Evolutionary conservation across 371 early-diverging fungal species (phyloP), one percentile per base, ranked within the genome.

Genomic region (Fennellomyces sp.): DNA sequence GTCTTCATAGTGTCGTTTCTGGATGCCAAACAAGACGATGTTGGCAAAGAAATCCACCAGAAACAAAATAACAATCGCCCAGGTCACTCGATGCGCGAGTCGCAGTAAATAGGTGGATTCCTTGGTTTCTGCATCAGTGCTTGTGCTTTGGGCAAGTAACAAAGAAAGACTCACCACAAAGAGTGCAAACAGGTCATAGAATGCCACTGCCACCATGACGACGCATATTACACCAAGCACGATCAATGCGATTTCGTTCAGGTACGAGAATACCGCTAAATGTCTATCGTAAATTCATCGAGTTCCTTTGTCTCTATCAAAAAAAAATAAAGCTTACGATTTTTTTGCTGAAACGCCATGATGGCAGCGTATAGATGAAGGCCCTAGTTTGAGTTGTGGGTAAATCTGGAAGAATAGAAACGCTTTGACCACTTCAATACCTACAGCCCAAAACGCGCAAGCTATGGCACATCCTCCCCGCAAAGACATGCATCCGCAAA

Each of bases 231-330:
- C 49, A 15, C 73, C 79, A 45, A 67, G 70, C 8, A 71, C 33
- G 5, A 73, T 61, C 27, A 69, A 30, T 3, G 70, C 66, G 12
- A 55, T 33, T 10, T 47, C 25, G 28, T 75, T 57, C 8, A 78
- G 48, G 41, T 75, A 68, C 4, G 79, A 75, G 59, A 64, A 78
- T 6, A 78, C 39, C 0, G 75, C 79, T 78, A 56, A 33, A 30
- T 27, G 8, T 41, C n/a, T 21, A 29, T 33, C 7, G 48, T 10
- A 7, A 2, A n/a, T n/a, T n/a, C 19, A 29, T 27, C 28, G 23
- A 21, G 13, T 35, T 63, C n/a, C 35, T 15, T 58, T 23, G 2
- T 41, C 27, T 26, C 11, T 23, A 3, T 31, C 36, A 17, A 48
- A 21, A 54, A 59, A 33, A 23, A 2, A n/a, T 23, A 8, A 29